Evolutionary conservation across 768 basidiomycete genomes (phyloP), one percentile per base, ranked within the genome.

Genomic region (Mycena venus): DNA sequence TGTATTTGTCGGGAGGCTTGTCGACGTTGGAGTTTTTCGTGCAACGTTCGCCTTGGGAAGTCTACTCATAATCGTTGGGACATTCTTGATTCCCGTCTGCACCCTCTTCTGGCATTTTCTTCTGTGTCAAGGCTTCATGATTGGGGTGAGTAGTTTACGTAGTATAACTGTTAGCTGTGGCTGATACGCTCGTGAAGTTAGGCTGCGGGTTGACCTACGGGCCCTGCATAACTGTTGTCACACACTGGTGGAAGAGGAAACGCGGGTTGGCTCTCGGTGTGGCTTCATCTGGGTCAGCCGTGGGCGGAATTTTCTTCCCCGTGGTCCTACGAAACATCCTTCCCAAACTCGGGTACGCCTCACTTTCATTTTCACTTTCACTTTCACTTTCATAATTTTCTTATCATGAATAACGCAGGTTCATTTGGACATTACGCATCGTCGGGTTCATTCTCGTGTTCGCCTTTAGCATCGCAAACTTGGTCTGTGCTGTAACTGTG

Each of bases 201-300:
- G 63, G 63, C 3, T 49, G 19, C 15, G 63, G 63, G 2, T 23
- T 64, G 25, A 51, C 19, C n/a, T 51, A 15, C 32, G 17, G 21
- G 29, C 21, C 23, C 1, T 3, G 10, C 14, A 11, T 6, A 1
- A 65, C 47, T 10, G n/a, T 51, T 34, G 19, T 65, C 14, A 36
- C 63, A 11, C 47, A 65, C 19, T 65, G 63, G 63, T 65, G 63
- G 63, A 65, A 65, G 63, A 49, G 12, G 12, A 32, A 17, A 32
- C 49, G 44, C 4, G 63, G 31, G 1, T 21, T 65, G 7, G 63
- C 63, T 1, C 19, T 65, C 4, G 63, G 63, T 7, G 17, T 65
- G 3, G 23, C 63, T 7, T 12, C 63, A 29, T n/a, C 8, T 27
- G 63, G 63, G 5, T 14, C 29, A 1, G 29, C 47, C 0, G 11